These are phyloP conservation scores for Coemansia sp. DNA, from an alignment of 192 early-diverging fungal genomes.

Conservation along the genomic window DNA sequence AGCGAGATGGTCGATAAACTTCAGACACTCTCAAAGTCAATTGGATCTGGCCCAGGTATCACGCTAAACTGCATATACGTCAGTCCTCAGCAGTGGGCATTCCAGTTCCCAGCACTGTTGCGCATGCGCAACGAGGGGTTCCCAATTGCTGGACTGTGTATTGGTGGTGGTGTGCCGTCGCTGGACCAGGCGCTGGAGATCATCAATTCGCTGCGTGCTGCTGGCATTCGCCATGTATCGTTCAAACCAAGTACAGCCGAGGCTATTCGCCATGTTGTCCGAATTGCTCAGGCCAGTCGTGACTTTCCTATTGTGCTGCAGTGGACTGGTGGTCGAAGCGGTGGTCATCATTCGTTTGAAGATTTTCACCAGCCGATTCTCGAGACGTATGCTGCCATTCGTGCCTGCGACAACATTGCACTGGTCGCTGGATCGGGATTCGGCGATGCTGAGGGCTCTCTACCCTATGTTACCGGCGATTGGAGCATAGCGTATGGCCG, in stretches of 20 bases:
- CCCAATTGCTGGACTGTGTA: no score
- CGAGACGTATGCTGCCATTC: conserved; percentile 52
- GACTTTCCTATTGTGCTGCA: conserved; percentile 87
- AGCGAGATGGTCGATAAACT: no score
- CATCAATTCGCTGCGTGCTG: conserved; percentile 67
- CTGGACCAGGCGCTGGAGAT: conserved; percentile 82
- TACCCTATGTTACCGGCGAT: conserved; percentile 84
- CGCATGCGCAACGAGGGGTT: no score
- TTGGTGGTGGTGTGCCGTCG: conserved; percentile 90
- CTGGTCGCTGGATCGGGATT: no score
- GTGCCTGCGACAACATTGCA: no score
- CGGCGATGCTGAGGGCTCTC: conserved; percentile 69
- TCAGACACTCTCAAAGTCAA: no score
- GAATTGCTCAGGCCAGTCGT: conserved; percentile 79
- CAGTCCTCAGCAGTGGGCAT: no score
- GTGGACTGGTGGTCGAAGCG: conserved; percentile 96
- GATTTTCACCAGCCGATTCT: conserved; percentile 92
- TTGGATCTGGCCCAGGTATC: no score
- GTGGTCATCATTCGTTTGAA: conserved; percentile 96
- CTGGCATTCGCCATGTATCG: conserved; percentile 16
- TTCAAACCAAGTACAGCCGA: conserved; percentile 85
- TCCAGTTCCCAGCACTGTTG: no score
- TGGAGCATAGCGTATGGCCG: no score
- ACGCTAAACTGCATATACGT: no score
- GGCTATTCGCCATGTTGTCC: conserved; percentile 77